Conservation (phyloP, 805 yeast genomes). For the Vanderwaltozyma tropicalis region DNA sequence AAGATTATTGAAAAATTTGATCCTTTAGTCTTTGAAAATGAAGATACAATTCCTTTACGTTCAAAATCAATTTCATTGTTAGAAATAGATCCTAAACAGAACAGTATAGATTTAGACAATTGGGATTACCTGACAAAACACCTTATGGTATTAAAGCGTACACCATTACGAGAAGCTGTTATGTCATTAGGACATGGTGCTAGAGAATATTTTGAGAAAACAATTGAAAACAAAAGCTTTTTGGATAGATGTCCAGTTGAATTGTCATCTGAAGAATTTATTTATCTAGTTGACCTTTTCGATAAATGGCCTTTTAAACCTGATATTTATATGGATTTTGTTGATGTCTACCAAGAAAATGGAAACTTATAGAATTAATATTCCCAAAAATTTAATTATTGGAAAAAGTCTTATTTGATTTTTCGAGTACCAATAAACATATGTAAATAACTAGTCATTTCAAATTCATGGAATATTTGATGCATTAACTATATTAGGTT, state of each 20-base stretch:
- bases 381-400: too few species aligned
- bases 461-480: too few species aligned
- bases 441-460: too few species aligned
- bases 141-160: constrained; percentile 39
- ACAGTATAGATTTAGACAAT: constrained; percentile 39
- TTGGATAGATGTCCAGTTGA: constrained; percentile 37
- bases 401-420: too few species aligned
- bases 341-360: constrained; percentile 21
- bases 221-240: constrained; percentile 29
- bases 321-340: constrained; percentile 33
- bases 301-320: constrained; percentile 86
- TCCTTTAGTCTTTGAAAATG: constrained; percentile 27
- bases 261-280: constrained; percentile 47
- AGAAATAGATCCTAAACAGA: constrained; percentile 43
- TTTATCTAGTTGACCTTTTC: constrained; percentile 41
- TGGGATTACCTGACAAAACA: constrained; percentile 61
- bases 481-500: too few species aligned
- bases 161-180: constrained; percentile 38
- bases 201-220: constrained; percentile 34
- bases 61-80: constrained; percentile 40
- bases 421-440: too few species aligned
- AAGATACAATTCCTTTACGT: constrained; percentile 24
- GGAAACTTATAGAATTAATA: background rate
- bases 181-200: constrained; percentile 77
- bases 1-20: constrained; percentile 12